A percentile compares a stretch with the other conserved stretches of the same genome.
phyloP scores from a whole-genome alignment of 2,329 filamentous ascomycete species.

The Neocucurbitaria cava region DNA sequence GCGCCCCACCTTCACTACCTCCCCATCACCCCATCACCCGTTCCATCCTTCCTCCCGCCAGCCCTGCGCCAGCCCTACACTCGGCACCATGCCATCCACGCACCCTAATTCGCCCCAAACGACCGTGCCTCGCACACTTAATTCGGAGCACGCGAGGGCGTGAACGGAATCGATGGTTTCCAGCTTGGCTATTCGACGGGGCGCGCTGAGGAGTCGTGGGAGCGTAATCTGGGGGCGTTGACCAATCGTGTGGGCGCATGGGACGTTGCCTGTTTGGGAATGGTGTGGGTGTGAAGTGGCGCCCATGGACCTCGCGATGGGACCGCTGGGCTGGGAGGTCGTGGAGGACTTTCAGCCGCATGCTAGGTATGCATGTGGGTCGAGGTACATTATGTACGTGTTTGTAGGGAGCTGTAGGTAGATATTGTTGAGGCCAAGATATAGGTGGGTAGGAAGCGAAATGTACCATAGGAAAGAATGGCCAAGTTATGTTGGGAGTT shows the following conservation, averaged over 20 bases:
- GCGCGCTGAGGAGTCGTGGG: background rate
- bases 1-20: background rate
- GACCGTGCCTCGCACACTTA: background rate
- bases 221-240: background rate
- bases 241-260: conserved; percentile 2
- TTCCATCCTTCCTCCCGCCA: background rate
- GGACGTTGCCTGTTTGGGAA: background rate
- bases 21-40: background rate
- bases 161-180: background rate
- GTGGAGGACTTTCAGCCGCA: background rate
- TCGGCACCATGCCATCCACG: background rate
- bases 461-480: too few species aligned
- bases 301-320: too few species aligned
- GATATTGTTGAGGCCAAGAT: too few species aligned
- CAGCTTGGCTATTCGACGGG: conserved; percentile 4
- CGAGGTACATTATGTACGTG: too few species aligned
- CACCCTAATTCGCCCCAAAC: conserved; percentile 5
- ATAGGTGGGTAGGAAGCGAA: too few species aligned
- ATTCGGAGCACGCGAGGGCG: conserved; percentile 5
- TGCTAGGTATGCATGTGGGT: background rate
- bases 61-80: conserved; percentile 7
- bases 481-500: too few species aligned
- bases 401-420: too few species aligned
- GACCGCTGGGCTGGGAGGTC: background rate
- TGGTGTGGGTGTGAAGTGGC: too few species aligned